Conservation (phyloP, 345 rosid species). For the Crucihimalaya himalaica region DNA sequence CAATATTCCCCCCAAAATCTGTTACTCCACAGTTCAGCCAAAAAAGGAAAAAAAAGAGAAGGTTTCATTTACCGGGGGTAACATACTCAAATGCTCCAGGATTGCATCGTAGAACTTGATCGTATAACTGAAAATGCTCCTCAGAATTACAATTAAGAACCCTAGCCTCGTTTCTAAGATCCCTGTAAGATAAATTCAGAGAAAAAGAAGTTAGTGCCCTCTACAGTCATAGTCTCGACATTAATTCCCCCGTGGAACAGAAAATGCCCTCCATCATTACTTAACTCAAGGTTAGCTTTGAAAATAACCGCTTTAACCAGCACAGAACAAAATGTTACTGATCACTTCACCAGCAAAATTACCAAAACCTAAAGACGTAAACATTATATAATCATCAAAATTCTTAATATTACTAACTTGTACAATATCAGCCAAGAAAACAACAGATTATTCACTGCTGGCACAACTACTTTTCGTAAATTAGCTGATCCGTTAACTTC, state of each 20-base stretch:
- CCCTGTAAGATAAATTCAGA: conserved; percentile 48
- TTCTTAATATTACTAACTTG: neutral
- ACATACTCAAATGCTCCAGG: conserved; percentile 86
- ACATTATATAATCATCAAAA: neutral
- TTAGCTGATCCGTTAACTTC: conserved; percentile 15
- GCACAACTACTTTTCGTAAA: neutral
- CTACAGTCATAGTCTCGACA: neutral
- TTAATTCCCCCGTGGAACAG: neutral
- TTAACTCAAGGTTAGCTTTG: neutral
- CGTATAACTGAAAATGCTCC: conserved; percentile 62
- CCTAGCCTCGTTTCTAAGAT: conserved; percentile 57
- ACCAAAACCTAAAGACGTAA: conserved; percentile 9
- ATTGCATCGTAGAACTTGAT: conserved; percentile 63
- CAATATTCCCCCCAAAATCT: conserved; percentile 5
- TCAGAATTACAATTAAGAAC: conserved; percentile 36
- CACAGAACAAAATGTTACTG: conserved; percentile 6
- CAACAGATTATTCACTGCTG: neutral
- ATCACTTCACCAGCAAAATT: conserved; percentile 17
- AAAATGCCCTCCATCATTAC: neutral
- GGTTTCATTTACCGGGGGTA: conserved; percentile 70
- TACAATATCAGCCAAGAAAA: conserved; percentile 18
- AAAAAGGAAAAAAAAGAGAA: conserved; percentile 34
- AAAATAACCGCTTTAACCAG: neutral
- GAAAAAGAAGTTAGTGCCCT: neutral
- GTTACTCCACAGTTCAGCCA: neutral